Evolutionary conservation across 192 early-diverging fungal species (phyloP), one percentile per base, ranked within the genome.

Genomic region (Backusella tuberculispora): DNA sequence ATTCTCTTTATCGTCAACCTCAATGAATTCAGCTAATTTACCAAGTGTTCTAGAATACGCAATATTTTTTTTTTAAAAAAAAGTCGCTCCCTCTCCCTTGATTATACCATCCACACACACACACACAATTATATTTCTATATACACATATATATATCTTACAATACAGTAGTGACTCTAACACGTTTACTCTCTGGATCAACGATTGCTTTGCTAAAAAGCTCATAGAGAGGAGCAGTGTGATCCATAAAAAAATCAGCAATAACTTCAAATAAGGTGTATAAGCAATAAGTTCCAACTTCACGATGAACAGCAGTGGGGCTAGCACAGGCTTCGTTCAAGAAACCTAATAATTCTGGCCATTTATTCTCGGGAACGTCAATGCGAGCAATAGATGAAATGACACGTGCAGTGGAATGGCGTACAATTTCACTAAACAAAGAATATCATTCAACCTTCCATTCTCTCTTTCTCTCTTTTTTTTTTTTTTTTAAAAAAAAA

Each of bases 221-320:
- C 13, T 90, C 81, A 80, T 96, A 90, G 45, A 96, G 78, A 46
- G 93, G 84, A 63, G 81, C 80, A 66, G 93, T 71, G 40, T 90
- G 87, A 47, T 87, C 80, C 19, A 84, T 67, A 63, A 93, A 87
- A 12, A 83, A 81, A 69, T 96, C 95, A 15, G 92, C 87, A 71
- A 94, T 90, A 1, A 91, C 90, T 71, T 98, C 96, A 79, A 96
- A 96, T 69, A 98, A 84, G 50, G 94, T 88, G 78, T 93, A 94
- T 45, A 98, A 82, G 15, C 94, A 91, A 69, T 92, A 97, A 10
- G 95, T 86, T 41, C 95, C 96, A 60, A 97, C 90, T 80, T 94
- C 94, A 19, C 95, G 93, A 69, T 97, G 94, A 60, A 84, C 84
- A 6, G 90, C 84, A 15, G 81, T 87, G 63, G 86, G 60, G 74